Conservation (phyloP, 2,329 filamentous ascomycete species). For the Penicillium sp. region DNA sequence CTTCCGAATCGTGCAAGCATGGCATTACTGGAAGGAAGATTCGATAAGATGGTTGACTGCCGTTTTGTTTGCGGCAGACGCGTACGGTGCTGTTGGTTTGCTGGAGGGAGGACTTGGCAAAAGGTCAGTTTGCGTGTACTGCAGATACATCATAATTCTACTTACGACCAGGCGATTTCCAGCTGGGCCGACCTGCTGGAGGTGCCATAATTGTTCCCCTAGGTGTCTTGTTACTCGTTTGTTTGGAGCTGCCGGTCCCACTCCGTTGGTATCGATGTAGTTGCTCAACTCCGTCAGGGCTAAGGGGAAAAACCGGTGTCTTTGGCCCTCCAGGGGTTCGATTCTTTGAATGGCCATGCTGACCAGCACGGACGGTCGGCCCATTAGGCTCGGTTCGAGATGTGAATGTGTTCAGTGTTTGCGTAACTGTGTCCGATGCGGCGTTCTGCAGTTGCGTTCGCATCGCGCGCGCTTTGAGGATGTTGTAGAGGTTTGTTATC, state of each 20-base stretch:
- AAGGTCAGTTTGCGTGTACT: too few relatives aligned
- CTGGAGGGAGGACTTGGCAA: conserved; percentile 10
- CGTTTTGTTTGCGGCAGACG: conserved; percentile 27
- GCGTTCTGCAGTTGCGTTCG: conserved; percentile 58
- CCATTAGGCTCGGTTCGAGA: conserved; percentile 21
- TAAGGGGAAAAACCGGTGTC: conserved; percentile 28
- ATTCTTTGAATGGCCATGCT: background rate
- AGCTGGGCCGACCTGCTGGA: conserved; percentile 29
- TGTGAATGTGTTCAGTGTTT: conserved; percentile 47
- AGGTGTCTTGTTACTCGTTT: conserved; percentile 23
- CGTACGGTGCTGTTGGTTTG: conserved; percentile 33
- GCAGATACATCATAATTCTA: background rate
- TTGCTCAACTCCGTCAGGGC: conserved; percentile 38
- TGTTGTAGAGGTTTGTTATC: conserved; percentile 65
- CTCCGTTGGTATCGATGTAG: conserved; percentile 46
- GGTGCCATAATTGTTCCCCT: conserved; percentile 36
- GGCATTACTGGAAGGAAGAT: conserved; percentile 27
- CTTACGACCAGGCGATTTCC: conserved; percentile 30
- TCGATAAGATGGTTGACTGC: conserved; percentile 24
- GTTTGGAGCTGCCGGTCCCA: conserved; percentile 43
- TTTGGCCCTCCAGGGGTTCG: conserved; percentile 26
- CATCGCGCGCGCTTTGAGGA: conserved; percentile 61
- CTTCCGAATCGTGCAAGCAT: conserved; percentile 31
- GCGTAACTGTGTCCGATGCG: conserved; percentile 57
- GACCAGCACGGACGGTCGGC: conserved; percentile 5